Evolutionary conservation across 441 rosid species (phyloP), one percentile per base, ranked within the genome.

Genomic region (Isatis lusitanica): DNA sequence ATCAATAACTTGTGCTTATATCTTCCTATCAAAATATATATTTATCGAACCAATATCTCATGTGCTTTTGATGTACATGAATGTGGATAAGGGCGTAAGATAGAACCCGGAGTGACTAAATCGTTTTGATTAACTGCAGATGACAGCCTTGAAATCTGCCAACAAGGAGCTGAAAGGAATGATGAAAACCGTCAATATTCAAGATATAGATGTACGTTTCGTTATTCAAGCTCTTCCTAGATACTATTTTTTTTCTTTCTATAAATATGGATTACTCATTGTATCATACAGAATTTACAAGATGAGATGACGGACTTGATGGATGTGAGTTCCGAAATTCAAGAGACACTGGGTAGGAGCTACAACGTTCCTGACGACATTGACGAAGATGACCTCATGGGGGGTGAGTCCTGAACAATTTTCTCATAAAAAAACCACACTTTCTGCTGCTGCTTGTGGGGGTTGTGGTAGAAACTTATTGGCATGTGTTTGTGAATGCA

Each of bases 221-320:
- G 38, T 77, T 55, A 33, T 31, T 13, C 56, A 57, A 55, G n/a
- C 39, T 17, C 46, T 61, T 70, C n/a, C 56, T 44, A 6, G 39
- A 47, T 44, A 55, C 38, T 48, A 52, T 78, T 13, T 18, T 4
- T 4, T 42, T 60, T 9, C 8, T 31, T 68, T 39, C 2, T 26
- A 26, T 26, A 55, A 55, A 75, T 46, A 61, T 74, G 39, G 10
- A 31, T 33, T n/a, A 26, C 15, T 17, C 52, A 52, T 60, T 80
- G 56, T 73, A 31, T 24, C 52, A 18, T 74, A 64, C 78, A 94
- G 98, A 94, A 85, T 79, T 79, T 94, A 84, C 98, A 92, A 92
- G 98, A 94, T 79, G 98, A 92, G 87, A 94, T 94, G 98, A 87
- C 85, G 94, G 94, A 94, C 85, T 72, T 94, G 65, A 90, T 92